Conservation (phyloP, 192 early-diverging fungal species). For the Geranomyces variabilis region DNA sequence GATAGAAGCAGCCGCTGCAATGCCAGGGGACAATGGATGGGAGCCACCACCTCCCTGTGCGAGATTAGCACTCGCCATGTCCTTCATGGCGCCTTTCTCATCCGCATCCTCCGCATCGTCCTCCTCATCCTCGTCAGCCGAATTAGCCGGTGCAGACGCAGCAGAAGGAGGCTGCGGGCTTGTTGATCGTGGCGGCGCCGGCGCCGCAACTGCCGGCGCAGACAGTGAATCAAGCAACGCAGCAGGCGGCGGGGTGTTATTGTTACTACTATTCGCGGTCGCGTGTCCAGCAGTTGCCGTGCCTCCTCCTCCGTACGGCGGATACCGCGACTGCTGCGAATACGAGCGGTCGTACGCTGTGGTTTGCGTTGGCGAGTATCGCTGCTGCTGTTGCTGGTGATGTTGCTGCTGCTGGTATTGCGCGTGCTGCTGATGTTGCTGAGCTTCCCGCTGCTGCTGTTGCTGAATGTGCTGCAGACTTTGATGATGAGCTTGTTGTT, state of each 20-base stretch:
- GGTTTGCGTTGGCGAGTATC: not conserved
- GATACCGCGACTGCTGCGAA: conserved; percentile 3
- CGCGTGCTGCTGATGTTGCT: conserved; percentile 5
- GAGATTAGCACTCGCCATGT: no score
- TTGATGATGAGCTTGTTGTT: conserved; percentile 2
- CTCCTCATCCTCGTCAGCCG: no score
- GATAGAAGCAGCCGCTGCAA: not conserved
- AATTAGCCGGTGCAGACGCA: no score
- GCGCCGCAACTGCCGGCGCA: no score
- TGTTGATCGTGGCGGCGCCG: no score
- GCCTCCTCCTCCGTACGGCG: not conserved
- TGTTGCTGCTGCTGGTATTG: conserved; percentile 22
- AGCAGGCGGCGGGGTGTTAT: not conserved
- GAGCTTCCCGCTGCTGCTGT: conserved; percentile 15
- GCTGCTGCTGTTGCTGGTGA: conserved; percentile 12
- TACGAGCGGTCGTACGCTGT: not conserved
- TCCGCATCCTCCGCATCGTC: no score
- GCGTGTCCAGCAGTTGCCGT: not conserved
- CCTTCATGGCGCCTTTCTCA: no score
- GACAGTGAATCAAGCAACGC: no score
- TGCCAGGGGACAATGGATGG: not conserved
- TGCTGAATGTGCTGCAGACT: conserved; percentile 4
- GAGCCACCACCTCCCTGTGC: no score
- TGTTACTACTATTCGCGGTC: not conserved
- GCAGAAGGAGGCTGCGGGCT: no score